Percentiles rank a stretch among this genome's conserved stretches.
These are phyloP conservation scores for Dalbergia cochinchinensis DNA, from an alignment of 306 rosid genomes.

Conservation along the genomic window DNA sequence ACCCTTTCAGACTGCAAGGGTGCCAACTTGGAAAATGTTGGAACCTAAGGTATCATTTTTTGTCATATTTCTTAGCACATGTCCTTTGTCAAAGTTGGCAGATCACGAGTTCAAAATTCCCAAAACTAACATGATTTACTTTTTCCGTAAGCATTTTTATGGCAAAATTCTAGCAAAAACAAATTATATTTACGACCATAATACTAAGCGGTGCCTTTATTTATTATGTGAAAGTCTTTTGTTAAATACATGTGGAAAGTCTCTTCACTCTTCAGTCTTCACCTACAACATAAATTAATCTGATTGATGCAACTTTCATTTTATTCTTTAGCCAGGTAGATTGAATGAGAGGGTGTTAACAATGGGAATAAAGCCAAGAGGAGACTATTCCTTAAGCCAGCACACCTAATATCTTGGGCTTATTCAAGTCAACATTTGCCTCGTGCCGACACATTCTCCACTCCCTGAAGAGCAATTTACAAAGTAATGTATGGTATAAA, in stretches of 20 bases:
- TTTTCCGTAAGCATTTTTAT: background rate
- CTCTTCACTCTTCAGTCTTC: conserved; percentile 7
- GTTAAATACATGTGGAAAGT: conserved; percentile 13
- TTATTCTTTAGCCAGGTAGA: conserved; percentile 42
- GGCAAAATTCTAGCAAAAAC: conserved; percentile 3
- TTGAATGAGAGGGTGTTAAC: conserved; percentile 13
- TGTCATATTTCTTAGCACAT: conserved; percentile 4
- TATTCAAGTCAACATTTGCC: conserved; percentile 46
- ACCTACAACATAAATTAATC: conserved; percentile 42
- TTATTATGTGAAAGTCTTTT: conserved; percentile 23
- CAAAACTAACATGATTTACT: conserved; percentile 39
- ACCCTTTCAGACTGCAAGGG: conserved; percentile 40
- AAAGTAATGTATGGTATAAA: background rate
- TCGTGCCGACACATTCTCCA: conserved; percentile 49
- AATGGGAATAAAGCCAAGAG: conserved; percentile 10
- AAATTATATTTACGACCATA: conserved; percentile 19
- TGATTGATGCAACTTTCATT: conserved; percentile 23
- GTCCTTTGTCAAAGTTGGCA: conserved; percentile 8
- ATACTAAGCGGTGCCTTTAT: conserved; percentile 20
- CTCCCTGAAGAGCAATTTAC: conserved; percentile 33
- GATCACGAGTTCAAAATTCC: conserved; percentile 38
- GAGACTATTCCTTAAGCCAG: conserved; percentile 29
- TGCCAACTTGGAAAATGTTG: conserved; percentile 39
- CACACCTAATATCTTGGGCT: conserved; percentile 31
- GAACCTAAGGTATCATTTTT: conserved; percentile 30